Evolutionary conservation across 2,329 filamentous ascomycete species (phyloP).

Genomic region (Diplodia scrobiculata): DNA sequence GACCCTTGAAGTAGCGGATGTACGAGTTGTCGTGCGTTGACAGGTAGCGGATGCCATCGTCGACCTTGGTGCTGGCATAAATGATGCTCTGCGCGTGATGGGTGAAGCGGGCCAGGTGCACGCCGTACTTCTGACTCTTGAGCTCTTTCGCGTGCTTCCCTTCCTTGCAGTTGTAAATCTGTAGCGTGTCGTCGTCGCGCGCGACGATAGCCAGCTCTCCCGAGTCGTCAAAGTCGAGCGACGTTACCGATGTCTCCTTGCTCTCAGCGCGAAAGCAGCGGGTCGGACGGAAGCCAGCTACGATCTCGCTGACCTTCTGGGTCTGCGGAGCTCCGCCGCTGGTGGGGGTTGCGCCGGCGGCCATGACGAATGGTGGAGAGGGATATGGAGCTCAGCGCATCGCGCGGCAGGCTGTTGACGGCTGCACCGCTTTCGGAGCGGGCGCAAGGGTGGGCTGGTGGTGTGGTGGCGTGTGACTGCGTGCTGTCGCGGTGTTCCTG

Average conservation of each 20-base stretch:
- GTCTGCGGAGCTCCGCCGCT: slow-evolving; percentile 42
- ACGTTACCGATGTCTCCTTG: slow-evolving; percentile 70
- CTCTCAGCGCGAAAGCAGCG: slow-evolving; percentile 49
- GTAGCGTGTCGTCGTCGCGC: slow-evolving; percentile 90
- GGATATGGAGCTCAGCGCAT: slow-evolving; percentile 15
- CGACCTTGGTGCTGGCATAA: slow-evolving; percentile 93
- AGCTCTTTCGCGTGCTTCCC: slow-evolving; percentile 86
- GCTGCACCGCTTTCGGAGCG: neutral
- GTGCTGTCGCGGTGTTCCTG: neutral
- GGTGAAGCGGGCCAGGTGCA: slow-evolving; percentile 90
- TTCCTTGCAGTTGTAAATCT: slow-evolving; percentile 91
- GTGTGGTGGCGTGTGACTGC: slow-evolving; percentile 3
- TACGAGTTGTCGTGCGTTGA: slow-evolving; percentile 95
- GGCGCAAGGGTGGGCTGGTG: neutral
- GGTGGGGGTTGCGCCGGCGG: slow-evolving; percentile 40
- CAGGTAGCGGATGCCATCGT: slow-evolving; percentile 83
- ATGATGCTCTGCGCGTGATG: slow-evolving; percentile 89
- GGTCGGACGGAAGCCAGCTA: slow-evolving; percentile 74
- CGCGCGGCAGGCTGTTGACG: slow-evolving; percentile 1
- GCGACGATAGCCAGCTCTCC: slow-evolving; percentile 90
- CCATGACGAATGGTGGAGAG: slow-evolving; percentile 34
- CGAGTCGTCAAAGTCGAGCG: slow-evolving; percentile 93
- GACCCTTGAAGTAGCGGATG: slow-evolving; percentile 92
- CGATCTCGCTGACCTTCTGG: slow-evolving; percentile 72
- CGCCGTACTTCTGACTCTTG: slow-evolving; percentile 94